Conservation (phyloP, 208 protist genomes). For the Acanthamoeba sp. region DNA sequence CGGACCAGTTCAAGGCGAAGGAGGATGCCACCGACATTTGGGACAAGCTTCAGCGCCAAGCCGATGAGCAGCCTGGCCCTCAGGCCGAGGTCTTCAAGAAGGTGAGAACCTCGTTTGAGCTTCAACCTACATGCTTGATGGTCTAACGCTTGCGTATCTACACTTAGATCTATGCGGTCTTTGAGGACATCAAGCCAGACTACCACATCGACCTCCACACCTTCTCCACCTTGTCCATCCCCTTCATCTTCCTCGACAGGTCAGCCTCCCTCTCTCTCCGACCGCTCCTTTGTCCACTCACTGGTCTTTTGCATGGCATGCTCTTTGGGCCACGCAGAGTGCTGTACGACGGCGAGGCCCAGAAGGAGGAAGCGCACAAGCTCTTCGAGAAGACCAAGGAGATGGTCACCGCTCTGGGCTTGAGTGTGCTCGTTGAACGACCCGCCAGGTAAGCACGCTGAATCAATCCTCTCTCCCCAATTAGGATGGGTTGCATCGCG, state of each 20-base stretch:
- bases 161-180: neutral
- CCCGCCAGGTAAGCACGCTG: neutral
- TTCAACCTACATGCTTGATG: neutral
- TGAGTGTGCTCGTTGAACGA: conserved; percentile 32
- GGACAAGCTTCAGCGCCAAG: conserved; percentile 2
- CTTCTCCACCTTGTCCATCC: conserved; percentile 13
- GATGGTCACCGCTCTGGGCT: neutral
- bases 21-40: neutral
- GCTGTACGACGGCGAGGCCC: conserved; percentile 15
- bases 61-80: neutral
- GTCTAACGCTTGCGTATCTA: neutral
- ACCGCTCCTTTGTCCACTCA: neutral
- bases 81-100: conserved; percentile 14
- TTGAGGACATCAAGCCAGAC: conserved; percentile 10
- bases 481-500: no score
- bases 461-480: neutral
- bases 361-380: neutral
- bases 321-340: no score
- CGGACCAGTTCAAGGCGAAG: neutral
- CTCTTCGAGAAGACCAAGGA: conserved; percentile 13
- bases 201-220: conserved; percentile 46
- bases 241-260: conserved; percentile 43
- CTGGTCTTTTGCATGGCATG: neutral
- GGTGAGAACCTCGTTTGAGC: neutral
- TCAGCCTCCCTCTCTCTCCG: neutral